Conservation (phyloP, 768 basidiomycete genomes). For the Pisolithus orientalis region DNA sequence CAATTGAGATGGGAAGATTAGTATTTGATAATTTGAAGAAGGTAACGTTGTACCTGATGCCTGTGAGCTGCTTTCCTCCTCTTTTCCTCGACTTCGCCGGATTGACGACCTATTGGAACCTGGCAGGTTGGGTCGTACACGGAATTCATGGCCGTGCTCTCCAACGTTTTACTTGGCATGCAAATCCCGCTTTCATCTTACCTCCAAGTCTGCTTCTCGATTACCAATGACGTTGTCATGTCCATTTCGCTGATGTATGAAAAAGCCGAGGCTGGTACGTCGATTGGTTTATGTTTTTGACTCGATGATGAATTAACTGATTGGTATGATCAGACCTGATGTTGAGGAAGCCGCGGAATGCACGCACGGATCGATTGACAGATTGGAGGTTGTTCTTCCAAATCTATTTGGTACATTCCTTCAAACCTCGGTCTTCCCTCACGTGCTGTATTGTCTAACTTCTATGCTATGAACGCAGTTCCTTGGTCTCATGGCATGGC, state of each 20-base stretch:
- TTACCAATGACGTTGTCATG: constrained; percentile 46
- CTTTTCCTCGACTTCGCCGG: neutral
- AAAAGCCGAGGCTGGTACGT: constrained; percentile 41
- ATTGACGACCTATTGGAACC: too few species aligned
- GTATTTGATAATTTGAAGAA: constrained; percentile 57
- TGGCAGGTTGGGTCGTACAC: constrained; percentile 49
- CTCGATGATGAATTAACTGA: neutral
- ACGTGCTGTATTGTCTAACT: neutral
- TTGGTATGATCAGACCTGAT: constrained; percentile 31
- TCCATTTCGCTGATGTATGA: constrained; percentile 47
- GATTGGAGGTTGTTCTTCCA: constrained; percentile 45
- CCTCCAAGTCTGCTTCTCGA: constrained; percentile 51
- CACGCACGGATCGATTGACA: constrained; percentile 43
- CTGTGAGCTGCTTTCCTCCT: constrained; percentile 19
- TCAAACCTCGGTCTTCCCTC: too few species aligned
- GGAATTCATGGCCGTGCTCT: constrained; percentile 50
- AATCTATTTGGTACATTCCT: constrained; percentile 33
- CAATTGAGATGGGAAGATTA: constrained; percentile 52
- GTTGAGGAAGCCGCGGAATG: constrained; percentile 42
- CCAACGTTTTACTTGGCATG: constrained; percentile 54
- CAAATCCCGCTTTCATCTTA: constrained; percentile 51
- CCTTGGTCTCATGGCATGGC: constrained; percentile 41
- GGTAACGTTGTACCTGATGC: constrained; percentile 41
- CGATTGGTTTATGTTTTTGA: neutral
- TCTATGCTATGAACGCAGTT: constrained; percentile 21